Base-by-base conservation (phyloP, 2,329 filamentous ascomycete species). In the Ascochyta fabae region DNA sequence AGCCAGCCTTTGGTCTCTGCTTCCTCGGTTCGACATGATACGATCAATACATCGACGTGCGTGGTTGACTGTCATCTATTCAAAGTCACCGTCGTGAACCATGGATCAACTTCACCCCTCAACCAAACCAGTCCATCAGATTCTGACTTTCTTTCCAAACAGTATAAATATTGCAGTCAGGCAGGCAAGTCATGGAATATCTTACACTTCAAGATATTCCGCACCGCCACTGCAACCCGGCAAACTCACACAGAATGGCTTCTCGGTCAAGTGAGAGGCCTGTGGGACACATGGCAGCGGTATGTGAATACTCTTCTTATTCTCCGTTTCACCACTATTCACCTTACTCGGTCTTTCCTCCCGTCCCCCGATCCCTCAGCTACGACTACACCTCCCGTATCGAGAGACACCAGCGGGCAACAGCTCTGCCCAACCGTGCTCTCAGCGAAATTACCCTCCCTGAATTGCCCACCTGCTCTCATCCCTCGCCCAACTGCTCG, bases 201-300 rank as follows among this genome's bases (percentile, higher is more conserved):
- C 71, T 75, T 46, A 72, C 73, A 16, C 66, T 75, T n/a, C 71
- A 74, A 61, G 73, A 75, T 66, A 65, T 74, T 59, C 72, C 73
- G 63, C 66, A 69, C 38, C 71, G 69, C 51, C 68, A 71, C 38
- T 66, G 60, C 59, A 64, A 70, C 56, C 58, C 64, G 16, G 49
- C 66, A 58, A 59, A 68, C 56, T 59, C 68, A 42, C 65, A 61
- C 58, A 70, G 62, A 49, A 71, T 74, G 69, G 58, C 66, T 43
- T 62, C 67, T 38, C 65, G 69, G 34, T 56, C 64, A 50, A 48
- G 61, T 56, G 65, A 66, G 52, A 64, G 60, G 46, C 53, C 62
- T 23, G 56, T 66, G 56, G 66, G 52, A 34, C 62, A 63, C 50
- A 62, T 61, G 59, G 67, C 64, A 66, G 67, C 68, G 62, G 70